Base-by-base conservation (phyloP, 2,329 filamentous ascomycete species). In the Ophiostoma himal-ulmi region DNA sequence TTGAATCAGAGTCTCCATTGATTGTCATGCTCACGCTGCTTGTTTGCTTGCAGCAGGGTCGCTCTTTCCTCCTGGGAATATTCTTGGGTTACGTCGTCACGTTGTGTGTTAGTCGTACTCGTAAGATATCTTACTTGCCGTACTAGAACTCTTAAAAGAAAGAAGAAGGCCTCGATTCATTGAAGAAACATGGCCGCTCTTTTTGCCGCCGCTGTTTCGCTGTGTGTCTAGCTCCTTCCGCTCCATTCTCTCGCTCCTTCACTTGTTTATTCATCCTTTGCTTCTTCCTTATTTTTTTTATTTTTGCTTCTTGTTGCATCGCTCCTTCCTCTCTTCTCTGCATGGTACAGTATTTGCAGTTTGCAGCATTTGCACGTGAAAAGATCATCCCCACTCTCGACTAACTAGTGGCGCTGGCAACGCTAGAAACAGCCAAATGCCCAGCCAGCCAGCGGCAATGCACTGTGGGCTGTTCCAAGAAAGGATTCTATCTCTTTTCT, bases 301-400 rank as follows among this genome's bases (percentile, higher is more conserved):
- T 57, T 22, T 57, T 57, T 57, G 52, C 52, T 57, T 57, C n/a
- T 57, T 57, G n/a, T 30, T 57, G 52, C 52, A 22, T 57, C 52
- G 52, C 22, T 57, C 52, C 52, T 57, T 57, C 52, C 52, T 57
- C 5, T 39, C 37, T 48, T 17, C 30, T 30, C 30, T 44, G 39
- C 39, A 57, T 57, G 17, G 3, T 26, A 13, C 52, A 22, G 20
- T 22, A 44, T 17, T 44, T 13, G 41, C 41, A 44, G 14, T 54
- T 54, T 22, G n/a, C 48, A 54, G 20, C 52, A 57, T 57, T 57
- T 57, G 52, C 52, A 57, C 52, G 52, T 57, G 52, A 57, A 57
- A 57, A 57, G n/a, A 57, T 26, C 52, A 57, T 57, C 52, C 11
- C 52, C 52, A 57, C 52, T 57, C n/a, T 57, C 17, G 52, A 26